Base-by-base conservation (phyloP, 1,284 basidiomycete genomes). In the Mycena sp. region DNA sequence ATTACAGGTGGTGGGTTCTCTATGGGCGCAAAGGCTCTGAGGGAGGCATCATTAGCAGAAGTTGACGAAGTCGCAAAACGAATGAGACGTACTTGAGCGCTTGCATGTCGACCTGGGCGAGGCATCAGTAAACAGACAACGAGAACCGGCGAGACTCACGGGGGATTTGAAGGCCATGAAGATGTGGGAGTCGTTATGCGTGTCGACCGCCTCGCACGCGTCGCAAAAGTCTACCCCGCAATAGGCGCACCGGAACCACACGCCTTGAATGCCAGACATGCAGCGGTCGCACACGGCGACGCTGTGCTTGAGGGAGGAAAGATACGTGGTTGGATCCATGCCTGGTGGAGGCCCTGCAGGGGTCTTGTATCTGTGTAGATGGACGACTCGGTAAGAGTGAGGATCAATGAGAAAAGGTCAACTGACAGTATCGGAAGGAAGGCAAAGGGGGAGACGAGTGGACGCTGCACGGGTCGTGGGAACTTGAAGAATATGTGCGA, bases 231-330 rank as follows among this genome's bases (percentile, higher is more conserved):
- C 94, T 66, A 85, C 88, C 5, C 85, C 83, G 72, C 95, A 97
- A 73, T 94, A 94, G 2, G 87, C 93, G 72, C 95, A 97, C 67
- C 92, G 86, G 76, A 91, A 91, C 95, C 95, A 97, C 67, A 87
- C 86, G 9, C 95, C 95, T 25, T 82, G 77, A 63, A 96, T 95
- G 37, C 78, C 81, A 25, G 79, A 82, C 83, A 93, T 87, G 73
- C 92, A 93, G 50, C 87, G 83, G 75, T 94, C 93, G 68, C 92
- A 94, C 11, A 92, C 75, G 16, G 91, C 88, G 43, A 83, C 82
- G 6, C 78, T 73, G 75, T 96, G 94, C 49, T 85, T 74, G 4
- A 96, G 81, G 54, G 83, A 77, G 30, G 80, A 79, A 16, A 96
- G 81, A 74, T 95, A 95, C 32, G 83, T 69, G 16, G 76, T 73